Percentiles rank a stretch among this genome's conserved stretches.
Conservation (phyloP, 169 alveolate genomes). For the Babesia bovis region DNA sequence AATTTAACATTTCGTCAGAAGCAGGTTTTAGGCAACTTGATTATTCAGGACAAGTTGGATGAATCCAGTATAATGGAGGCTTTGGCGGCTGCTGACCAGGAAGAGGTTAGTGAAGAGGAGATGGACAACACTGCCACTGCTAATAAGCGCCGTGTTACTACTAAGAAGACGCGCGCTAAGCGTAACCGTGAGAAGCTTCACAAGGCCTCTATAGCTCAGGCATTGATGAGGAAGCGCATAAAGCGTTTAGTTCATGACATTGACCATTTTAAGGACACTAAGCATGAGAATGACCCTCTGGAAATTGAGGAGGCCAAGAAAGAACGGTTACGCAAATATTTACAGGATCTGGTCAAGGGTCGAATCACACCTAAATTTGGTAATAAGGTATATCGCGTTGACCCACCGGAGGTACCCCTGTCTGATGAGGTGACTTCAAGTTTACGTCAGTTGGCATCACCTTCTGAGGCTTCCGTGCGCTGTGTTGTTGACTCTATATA, state of each 20-base stretch:
- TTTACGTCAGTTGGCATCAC: slow-evolving; percentile 18
- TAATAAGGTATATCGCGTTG: slow-evolving; percentile 37
- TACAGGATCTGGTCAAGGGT: slow-evolving; percentile 24
- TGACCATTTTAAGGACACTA: not conserved
- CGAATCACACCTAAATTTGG: slow-evolving; percentile 14
- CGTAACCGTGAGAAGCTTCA: slow-evolving; percentile 38
- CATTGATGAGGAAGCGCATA: slow-evolving; percentile 30
- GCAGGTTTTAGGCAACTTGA: slow-evolving; percentile 27
- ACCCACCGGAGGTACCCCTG: slow-evolving; percentile 32
- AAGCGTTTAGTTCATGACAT: slow-evolving; percentile 48
- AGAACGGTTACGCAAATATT: slow-evolving; percentile 14
- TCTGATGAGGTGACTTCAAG: slow-evolving; percentile 30
- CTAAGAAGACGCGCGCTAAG: slow-evolving; percentile 44
- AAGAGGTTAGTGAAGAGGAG: slow-evolving; percentile 17
- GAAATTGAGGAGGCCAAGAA: not conserved
- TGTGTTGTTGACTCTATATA: slow-evolving; percentile 43
- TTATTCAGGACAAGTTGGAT: slow-evolving; percentile 14
- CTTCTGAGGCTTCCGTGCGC: slow-evolving; percentile 48
- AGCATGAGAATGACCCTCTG: not conserved
- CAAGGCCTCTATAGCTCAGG: slow-evolving; percentile 20
- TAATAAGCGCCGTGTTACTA: slow-evolving; percentile 1
- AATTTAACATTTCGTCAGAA: slow-evolving; percentile 30
- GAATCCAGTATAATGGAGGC: slow-evolving; percentile 11
- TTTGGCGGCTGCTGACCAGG: slow-evolving; percentile 16
- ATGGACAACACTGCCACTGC: not conserved